Evolutionary conservation across 2,329 filamentous ascomycete genomes (phyloP), one percentile per base, ranked within the genome.

Genomic region (Botrytis fabae): DNA sequence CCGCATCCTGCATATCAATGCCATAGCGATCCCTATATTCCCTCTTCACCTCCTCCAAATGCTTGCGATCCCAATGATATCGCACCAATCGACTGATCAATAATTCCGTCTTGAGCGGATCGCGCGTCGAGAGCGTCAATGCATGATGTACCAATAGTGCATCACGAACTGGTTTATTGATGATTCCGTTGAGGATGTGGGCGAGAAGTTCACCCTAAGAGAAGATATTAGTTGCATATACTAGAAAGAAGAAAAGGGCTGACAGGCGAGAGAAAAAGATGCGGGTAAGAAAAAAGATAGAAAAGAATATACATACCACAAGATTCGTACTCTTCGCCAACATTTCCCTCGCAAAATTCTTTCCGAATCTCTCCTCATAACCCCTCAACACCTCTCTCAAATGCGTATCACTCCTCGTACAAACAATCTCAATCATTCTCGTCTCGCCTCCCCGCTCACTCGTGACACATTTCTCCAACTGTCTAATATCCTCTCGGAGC

Each of bases 161-260:
- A 82, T 98, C 96, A 72, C 96, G 93, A 75, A 97, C 94, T 9
- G 96, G 95, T 74, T 93, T 93, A 84, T 98, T 98, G 84, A 98
- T 97, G 73, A 97, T 91, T 79, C 96, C 96, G 83, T 98, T 98
- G 80, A 99, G 91, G 78, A 98, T 93, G 82, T 98, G 96, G 0
- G 94, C 93, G 54, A 98, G 90, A 32, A 97, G 90, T 84, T 99
- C 96, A 76, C 96, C 96, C 95, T 98, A 77, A 25, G 22, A 22
- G 32, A 12, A 7, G 25, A 4, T 38, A 35, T 48, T 42, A 46
- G 62, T 61, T 42, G 4, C 2, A 18, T 20, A 16, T 57, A 28
- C 1, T 1, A 9, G 1, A 32, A 10, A 20, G 46, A 48, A 46
- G 69, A 59, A 42, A 54, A 44, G 70, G 51, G 40, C 35, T 48